Base-by-base conservation (phyloP, 169 alveolate species). In the Plasmodium blacklocki region DNA sequence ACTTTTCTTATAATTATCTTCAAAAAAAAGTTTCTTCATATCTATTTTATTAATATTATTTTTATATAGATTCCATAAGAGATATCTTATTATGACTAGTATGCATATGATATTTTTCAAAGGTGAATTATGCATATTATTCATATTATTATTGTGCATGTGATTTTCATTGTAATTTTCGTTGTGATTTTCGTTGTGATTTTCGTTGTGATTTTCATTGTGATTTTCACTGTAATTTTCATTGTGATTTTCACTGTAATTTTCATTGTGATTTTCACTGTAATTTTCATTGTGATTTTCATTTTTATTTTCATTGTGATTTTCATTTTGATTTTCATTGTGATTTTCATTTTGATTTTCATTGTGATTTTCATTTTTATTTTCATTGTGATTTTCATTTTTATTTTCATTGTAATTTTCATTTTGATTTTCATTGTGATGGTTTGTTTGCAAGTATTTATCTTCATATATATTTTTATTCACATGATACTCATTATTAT, bases 1-100 rank as follows among this genome's bases (percentile, higher is more conserved):
- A 47, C 45, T n/a, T 50, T 83, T 83, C 56, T 83, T 83, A 68
- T 56, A 83, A 18, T 32, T 18, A 14, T 83, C 76, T 47, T 83
- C 78, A 50, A 67, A 60, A 9, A 68, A 32, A 12, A 83, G 15
- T 47, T 83, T 83, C 26, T 83, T 43, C n/a, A 83, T 52, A 83
- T 83, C 68, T 1, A 68, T 67, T 32, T 67, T 14, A 7, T 45
- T 18, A 39, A 83, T 67, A 11, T 39, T 43, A 23, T 68, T 67
- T 5, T 18, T 18, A 19, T 58, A 14, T 19, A 83, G 19, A 9
- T 67, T 49, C 62, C 12, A 47, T 49, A 83, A 45, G 19, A 83
- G 45, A 68, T 83, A 83, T 21, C 68, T 54, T 26, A 72, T n/a
- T n/a, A 83, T 83, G 0, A 43, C 32, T 19, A 83, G 2, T 11